Base-by-base conservation (phyloP, 768 basidiomycete species). In the Rhizopogon salebrosus region DNA sequence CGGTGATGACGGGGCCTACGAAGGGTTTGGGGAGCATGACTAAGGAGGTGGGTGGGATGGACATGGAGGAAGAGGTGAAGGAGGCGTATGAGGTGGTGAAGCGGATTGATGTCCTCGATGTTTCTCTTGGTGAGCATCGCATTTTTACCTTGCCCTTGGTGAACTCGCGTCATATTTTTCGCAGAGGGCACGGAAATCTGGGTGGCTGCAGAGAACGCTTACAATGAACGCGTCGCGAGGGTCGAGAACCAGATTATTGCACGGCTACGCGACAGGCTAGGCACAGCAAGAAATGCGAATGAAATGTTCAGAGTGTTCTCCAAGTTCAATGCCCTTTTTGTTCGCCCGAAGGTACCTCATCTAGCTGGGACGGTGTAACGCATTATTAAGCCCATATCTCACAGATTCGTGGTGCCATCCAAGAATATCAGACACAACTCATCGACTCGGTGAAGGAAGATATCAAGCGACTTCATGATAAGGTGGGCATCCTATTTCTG, bases 271-370 rank as follows among this genome's bases (percentile, higher is more conserved):
- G 95, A 98, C 69, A 79, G 92, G 54, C 77, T 98, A 10, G 97
- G 93, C 13, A 95, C 93, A 14, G 97, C 97, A 22, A 76, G 94
- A 29, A 99, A 98, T 67, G 95, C 97, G 14, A 95, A 97, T 67
- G 97, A 98, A 72, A 99, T 98, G 97, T 98, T 99, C 73, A 80
- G 95, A 48, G 95, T 98, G 41, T 98, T 99, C 70, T 95, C 92
- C 16, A 95, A 95, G 70, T 98, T 98, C 76, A 98, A 99, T 66
- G 91, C 94, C 0, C 71, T 98, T 34, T 97, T 98, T 64, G 95
- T 98, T 34, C 77, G 95, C 54, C 95, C 93, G 8, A 97, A 98
- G 83, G 93, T 93, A 40, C 31, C 74, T 57, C 23, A 20, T 22
- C 10, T 23, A 14, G 14, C n/a, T 1, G 20, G 31, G 22, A 45